Conservation (phyloP, 2,329 filamentous ascomycete genomes). For the Pseudocercospora eumusae region DNA sequence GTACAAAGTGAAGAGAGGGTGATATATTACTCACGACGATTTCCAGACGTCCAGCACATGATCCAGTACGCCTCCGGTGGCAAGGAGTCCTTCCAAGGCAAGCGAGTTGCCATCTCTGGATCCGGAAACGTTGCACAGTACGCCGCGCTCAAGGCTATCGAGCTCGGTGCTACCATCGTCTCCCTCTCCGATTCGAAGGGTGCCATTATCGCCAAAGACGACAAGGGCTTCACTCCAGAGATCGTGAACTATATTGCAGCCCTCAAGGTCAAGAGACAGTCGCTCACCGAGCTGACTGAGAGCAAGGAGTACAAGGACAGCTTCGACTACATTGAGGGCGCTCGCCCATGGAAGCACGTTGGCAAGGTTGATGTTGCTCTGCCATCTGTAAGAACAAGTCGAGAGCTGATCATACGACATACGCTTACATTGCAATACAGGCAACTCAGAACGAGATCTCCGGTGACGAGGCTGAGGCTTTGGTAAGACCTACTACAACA, state of each 20-base stretch:
- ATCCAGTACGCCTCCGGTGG: slow-evolving; percentile 78
- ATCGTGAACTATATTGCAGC: slow-evolving; percentile 76
- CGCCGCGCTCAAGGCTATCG: slow-evolving; percentile 91
- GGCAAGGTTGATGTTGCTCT: slow-evolving; percentile 88
- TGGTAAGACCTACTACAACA: no score
- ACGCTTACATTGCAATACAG: neutral
- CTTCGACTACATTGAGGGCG: slow-evolving; percentile 85
- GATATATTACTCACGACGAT: slow-evolving; percentile 15
- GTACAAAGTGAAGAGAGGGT: neutral
- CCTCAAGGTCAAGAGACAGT: slow-evolving; percentile 84
- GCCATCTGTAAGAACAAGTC: slow-evolving; percentile 63
- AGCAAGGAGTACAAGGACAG: slow-evolving; percentile 58
- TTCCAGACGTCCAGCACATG: slow-evolving; percentile 82
- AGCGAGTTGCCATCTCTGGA: slow-evolving; percentile 92
- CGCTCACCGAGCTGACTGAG: slow-evolving; percentile 71
- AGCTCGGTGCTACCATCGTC: slow-evolving; percentile 89
- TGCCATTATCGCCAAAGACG: slow-evolving; percentile 71
- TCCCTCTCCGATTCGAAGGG: slow-evolving; percentile 94
- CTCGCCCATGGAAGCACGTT: slow-evolving; percentile 87
- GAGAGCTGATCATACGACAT: no score
- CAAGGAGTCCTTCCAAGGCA: slow-evolving; percentile 81
- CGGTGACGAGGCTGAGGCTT: slow-evolving; percentile 80
- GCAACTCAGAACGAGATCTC: slow-evolving; percentile 96
- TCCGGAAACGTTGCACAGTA: slow-evolving; percentile 98
- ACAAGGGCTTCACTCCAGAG: slow-evolving; percentile 72